A percentile compares a stretch with the other conserved stretches of the same genome.
phyloP scores from a whole-genome alignment of 129 eudicot species.

The Chrysanthemum seticuspe region DNA sequence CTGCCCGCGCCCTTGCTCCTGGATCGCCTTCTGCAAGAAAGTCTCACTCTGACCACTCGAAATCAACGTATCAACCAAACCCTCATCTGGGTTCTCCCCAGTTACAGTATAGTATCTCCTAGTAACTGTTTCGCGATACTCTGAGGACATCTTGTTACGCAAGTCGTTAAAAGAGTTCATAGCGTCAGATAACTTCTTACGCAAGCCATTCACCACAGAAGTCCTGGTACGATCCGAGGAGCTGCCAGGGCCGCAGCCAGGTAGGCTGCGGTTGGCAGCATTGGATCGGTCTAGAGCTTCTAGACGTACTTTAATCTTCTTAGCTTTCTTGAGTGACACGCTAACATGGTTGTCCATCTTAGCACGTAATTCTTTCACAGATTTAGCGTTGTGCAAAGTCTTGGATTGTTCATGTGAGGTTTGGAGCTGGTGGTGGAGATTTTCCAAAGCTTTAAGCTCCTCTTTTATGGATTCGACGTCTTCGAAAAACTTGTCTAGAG shows the following conservation, averaged over 20 bases:
- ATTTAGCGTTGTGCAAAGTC: conserved; percentile 67
- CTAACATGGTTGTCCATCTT: conserved; percentile 71
- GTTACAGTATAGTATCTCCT: conserved; percentile 82
- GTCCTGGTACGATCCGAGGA: conserved; percentile 80
- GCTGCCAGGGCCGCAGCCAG: conserved; percentile 89
- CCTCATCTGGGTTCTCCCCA: conserved; percentile 76
- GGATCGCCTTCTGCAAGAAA: conserved; percentile 78
- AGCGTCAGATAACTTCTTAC: conserved; percentile 58
- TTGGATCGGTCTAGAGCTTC: conserved; percentile 71
- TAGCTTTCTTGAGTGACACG: conserved; percentile 60
- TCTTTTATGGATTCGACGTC: conserved; percentile 75
- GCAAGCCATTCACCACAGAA: conserved; percentile 66
- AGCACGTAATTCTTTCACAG: conserved; percentile 58
- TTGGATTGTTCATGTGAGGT: conserved; percentile 65
- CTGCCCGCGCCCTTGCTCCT: conserved; percentile 81
- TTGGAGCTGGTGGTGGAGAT: conserved; percentile 50
- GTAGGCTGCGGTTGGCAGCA: conserved; percentile 65
- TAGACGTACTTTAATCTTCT: conserved; percentile 57
- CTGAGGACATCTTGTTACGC: conserved; percentile 51
- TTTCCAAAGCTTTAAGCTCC: conserved; percentile 58
- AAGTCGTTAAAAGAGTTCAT: conserved; percentile 66
- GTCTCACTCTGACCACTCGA: conserved; percentile 79
- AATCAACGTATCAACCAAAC: conserved; percentile 48
- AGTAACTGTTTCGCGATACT: conserved; percentile 79
- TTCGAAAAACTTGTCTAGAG: conserved; percentile 66